A percentile compares a stretch with the other conserved stretches of the same genome.
Evolutionary conservation across 345 rosid species (phyloP).

Genomic region (Populus deltoides): DNA sequence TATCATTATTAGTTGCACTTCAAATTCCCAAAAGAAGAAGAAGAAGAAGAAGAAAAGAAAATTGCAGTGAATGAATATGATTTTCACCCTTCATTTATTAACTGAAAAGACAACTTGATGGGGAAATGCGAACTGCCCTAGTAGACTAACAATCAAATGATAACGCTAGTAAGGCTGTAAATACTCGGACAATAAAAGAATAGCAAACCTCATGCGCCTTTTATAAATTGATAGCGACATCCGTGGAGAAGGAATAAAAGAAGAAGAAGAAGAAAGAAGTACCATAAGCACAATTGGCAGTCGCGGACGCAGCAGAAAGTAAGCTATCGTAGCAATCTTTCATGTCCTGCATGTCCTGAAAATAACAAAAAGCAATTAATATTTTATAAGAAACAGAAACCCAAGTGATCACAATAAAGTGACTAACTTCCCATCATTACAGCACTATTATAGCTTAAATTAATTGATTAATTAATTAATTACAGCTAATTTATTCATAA

Average conservation of each 20-base stretch:
- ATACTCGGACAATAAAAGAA: not conserved
- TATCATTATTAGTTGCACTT: not conserved
- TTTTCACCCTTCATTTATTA: not conserved
- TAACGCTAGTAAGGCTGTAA: not conserved
- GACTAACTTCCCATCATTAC: not conserved
- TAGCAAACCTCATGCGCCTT: not conserved
- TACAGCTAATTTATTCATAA: not conserved
- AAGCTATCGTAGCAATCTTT: slow-evolving; percentile 89
- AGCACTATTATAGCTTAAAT: not conserved
- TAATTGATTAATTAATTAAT: not conserved
- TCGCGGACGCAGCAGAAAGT: slow-evolving; percentile 90
- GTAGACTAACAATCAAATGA: not conserved
- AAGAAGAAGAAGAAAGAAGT: not conserved
- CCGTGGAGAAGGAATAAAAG: not conserved
- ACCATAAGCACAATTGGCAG: slow-evolving; percentile 97
- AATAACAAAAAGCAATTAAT: slow-evolving; percentile 11
- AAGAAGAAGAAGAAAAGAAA: not conserved
- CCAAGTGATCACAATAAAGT: not conserved
- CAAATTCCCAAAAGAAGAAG: not conserved
- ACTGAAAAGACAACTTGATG: not conserved
- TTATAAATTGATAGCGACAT: not conserved
- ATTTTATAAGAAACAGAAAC: not conserved
- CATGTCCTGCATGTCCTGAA: slow-evolving; percentile 87
- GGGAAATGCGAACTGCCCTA: not conserved
- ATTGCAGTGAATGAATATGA: not conserved